Base-by-base conservation (phyloP, 441 rosid species). In the Arabidopsis lyrata region DNA sequence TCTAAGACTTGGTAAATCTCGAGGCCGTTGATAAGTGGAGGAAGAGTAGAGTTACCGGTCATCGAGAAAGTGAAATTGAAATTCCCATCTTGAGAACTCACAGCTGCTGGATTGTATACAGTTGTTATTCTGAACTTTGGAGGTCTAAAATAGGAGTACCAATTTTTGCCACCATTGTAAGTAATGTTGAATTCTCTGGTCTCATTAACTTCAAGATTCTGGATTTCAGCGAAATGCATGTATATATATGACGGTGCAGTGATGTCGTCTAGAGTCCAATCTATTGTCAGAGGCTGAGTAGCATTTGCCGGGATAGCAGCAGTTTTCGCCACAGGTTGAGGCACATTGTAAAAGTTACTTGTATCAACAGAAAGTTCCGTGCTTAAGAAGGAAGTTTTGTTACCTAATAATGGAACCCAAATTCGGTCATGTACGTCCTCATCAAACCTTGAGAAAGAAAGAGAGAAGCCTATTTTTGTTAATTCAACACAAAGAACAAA, bases 221-320 rank as follows among this genome's bases (percentile, higher is more conserved):
- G 73, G 11, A 82, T 61, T 39, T 82, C 85, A 18, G 80, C 75
- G 24, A 82, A 74, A 68, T 82, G 81, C 70, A 80, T 54, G 65
- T 77, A 82, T 15, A 66, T 35, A 60, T 80, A 77, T 3, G 63
- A 74, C 49, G 53, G 27, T 0, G 76, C 55, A 36, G 14, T 38
- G 13, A 32, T 10, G 31, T 75, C 63, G 2, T 44, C 36, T 0
- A 70, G 63, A 10, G 1, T 27, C 82, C 75, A 77, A 7, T 32
- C 6, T 36, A 80, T 0, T 0, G 4, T 59, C 49, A 73, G 14
- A 55, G 71, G 53, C 15, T 56, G 31, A 16, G 18, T 60, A 5
- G 0, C 48, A 39, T 84, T 61, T 66, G 22, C 48, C 9, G 84
- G 74, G 9, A 44, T 2, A 15, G 65, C 64, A 12, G 87, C 87